phyloP scores from a whole-genome alignment of 163 green algal species.

The Chlamydomonas reinhardtii region DNA sequence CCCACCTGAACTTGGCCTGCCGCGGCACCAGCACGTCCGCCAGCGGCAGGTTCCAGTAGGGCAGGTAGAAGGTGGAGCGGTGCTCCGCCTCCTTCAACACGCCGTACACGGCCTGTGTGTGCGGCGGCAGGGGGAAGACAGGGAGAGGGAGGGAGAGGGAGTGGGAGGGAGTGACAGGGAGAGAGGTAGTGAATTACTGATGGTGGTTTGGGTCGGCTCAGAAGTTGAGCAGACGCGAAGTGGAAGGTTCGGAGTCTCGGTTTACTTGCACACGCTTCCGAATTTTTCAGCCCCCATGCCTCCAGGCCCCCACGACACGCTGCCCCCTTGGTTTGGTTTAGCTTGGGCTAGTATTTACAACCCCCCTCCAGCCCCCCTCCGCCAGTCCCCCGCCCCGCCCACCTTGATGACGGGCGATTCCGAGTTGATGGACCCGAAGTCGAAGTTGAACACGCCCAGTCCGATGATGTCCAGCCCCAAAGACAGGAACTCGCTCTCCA shows the following conservation, averaged over 20 bases:
- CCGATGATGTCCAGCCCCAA: constrained; percentile 98
- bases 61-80: constrained; percentile 97
- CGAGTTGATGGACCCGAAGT: constrained; percentile 89
- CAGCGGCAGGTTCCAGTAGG: constrained; percentile 98
- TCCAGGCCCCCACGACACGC: too few relatives aligned
- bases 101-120: constrained; percentile 93
- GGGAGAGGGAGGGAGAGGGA: neutral
- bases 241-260: too few relatives aligned
- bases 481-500: constrained; percentile 96
- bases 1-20: constrained; percentile 82
- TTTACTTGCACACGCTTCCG: too few relatives aligned
- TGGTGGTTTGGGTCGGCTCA: too few relatives aligned
- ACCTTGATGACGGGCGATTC: constrained; percentile 95
- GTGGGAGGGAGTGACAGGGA: too few relatives aligned
- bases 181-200: too few relatives aligned
- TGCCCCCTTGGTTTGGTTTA: too few relatives aligned
- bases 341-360: too few relatives aligned
- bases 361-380: too few relatives aligned
- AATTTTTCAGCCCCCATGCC: too few relatives aligned
- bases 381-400: neutral
- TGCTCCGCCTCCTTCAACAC: constrained; percentile 98
- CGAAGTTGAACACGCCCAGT: constrained; percentile 98
- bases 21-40: constrained; percentile 87
- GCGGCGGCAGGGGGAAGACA: neutral
- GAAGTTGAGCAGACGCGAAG: too few relatives aligned